phyloP scores from a whole-genome alignment of 148 eudicot genomes.

The Amaranthus palmeri region DNA sequence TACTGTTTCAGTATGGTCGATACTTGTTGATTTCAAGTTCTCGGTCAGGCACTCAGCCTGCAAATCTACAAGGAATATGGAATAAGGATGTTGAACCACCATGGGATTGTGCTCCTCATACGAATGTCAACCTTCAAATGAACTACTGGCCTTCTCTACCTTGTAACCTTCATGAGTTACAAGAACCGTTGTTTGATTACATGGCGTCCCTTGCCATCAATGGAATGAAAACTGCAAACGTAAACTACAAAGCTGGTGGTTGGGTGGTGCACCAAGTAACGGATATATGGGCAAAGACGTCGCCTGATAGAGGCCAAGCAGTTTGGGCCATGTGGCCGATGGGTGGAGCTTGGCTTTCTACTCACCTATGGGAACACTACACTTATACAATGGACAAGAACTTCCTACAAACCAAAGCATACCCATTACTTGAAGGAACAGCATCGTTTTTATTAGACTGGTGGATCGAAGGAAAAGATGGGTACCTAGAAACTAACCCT shows the following conservation, averaged over 20 bases:
- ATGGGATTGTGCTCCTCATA: conserved; percentile 92
- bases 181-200: conserved; percentile 72
- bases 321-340: conserved; percentile 94
- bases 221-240: conserved; percentile 67
- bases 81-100: conserved; percentile 60
- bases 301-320: conserved; percentile 62
- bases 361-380: conserved; percentile 93
- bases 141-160: conserved; percentile 92
- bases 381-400: conserved; percentile 69
- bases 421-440: conserved; percentile 72
- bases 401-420: conserved; percentile 59
- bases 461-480: conserved; percentile 65
- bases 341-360: conserved; percentile 97
- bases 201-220: conserved; percentile 55
- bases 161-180: conserved; percentile 75
- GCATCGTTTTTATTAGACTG: conserved; percentile 75
- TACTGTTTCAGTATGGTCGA: conserved; percentile 83
- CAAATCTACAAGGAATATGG: conserved; percentile 94
- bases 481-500: conserved; percentile 70
- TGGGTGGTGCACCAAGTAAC: conserved; percentile 84
- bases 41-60: conserved; percentile 72
- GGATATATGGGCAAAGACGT: conserved; percentile 89
- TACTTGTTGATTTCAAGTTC: conserved; percentile 79
- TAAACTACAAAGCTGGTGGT: conserved; percentile 72
- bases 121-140: conserved; percentile 91